A percentile compares a stretch with the other conserved stretches of the same genome.
These are phyloP conservation scores for Paspalum vaginatum DNA, from an alignment of 176 grass and related monocot species.

Conservation along the genomic window DNA sequence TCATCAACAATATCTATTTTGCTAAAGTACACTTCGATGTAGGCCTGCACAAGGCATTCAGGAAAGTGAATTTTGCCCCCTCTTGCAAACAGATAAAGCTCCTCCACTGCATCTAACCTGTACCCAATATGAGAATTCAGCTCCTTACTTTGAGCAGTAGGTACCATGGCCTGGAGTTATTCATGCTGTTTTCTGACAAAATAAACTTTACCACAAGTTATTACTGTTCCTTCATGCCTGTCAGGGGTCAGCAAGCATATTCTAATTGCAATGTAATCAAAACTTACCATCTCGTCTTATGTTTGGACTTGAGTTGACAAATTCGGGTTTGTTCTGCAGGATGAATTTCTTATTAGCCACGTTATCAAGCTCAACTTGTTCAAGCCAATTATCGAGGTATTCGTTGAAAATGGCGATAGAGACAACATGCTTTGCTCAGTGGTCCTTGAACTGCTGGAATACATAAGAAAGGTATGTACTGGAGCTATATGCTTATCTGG, in stretches of 20 bases:
- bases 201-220: not conserved
- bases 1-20: not conserved
- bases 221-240: not conserved
- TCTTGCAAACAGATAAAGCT: constrained; percentile 1
- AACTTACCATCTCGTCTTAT: not conserved
- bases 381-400: constrained; percentile 73
- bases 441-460: constrained; percentile 80
- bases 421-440: constrained; percentile 86
- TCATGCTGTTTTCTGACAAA: constrained; percentile 1
- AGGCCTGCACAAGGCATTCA: not conserved
- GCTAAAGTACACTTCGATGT: not conserved
- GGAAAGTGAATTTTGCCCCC: not conserved
- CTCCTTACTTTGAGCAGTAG: constrained; percentile 16
- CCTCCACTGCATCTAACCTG: not conserved
- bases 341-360: constrained; percentile 75
- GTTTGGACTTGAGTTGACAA: constrained; percentile 22
- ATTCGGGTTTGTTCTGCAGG: constrained; percentile 49
- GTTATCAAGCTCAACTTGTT: constrained; percentile 77
- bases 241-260: constrained; percentile 18
- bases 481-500: constrained; percentile 30
- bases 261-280: not conserved
- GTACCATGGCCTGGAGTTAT: constrained; percentile 14
- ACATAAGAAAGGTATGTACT: constrained; percentile 73
- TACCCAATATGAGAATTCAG: constrained; percentile 13
- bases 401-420: constrained; percentile 76